phyloP scores from a whole-genome alignment of 345 rosid genomes.

The Corchorus olitorius region DNA sequence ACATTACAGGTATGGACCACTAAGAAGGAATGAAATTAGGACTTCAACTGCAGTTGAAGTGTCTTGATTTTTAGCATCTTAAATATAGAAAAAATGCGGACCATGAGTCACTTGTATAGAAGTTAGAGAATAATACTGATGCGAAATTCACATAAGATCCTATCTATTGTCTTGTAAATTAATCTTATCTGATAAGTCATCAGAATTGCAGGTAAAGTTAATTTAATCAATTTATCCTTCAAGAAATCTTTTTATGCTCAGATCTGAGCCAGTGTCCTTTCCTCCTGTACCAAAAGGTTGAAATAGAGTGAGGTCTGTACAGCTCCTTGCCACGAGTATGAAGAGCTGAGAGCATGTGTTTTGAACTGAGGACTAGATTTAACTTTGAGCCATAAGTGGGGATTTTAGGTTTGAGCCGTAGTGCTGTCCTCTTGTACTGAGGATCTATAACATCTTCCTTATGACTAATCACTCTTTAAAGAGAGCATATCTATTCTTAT shows the following conservation, averaged over 20 bases:
- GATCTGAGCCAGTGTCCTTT: not conserved
- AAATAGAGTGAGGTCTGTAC: not conserved
- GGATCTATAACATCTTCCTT: not conserved
- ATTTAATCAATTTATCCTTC: not conserved
- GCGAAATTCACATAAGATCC: not conserved
- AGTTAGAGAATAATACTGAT: too few relatives aligned
- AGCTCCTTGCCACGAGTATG: not conserved
- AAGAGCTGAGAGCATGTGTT: not conserved
- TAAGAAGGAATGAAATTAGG: not conserved
- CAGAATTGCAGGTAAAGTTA: not conserved
- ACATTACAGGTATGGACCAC: constrained; percentile 67
- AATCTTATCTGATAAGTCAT: not conserved
- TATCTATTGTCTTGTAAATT: not conserved
- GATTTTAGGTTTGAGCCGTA: not conserved
- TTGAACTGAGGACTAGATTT: not conserved
- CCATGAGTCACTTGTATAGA: too few relatives aligned
- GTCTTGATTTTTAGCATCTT: not conserved
- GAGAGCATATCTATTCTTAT: not conserved
- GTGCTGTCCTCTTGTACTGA: not conserved
- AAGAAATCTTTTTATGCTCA: not conserved
- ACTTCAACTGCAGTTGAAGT: not conserved
- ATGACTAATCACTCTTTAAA: not conserved
- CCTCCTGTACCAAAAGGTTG: not conserved
- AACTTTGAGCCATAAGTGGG: not conserved
- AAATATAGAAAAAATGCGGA: not conserved